Evolutionary conservation across 148 eudicot species (phyloP), one percentile per base, ranked within the genome.

Genomic region (Chenopodium album): DNA sequence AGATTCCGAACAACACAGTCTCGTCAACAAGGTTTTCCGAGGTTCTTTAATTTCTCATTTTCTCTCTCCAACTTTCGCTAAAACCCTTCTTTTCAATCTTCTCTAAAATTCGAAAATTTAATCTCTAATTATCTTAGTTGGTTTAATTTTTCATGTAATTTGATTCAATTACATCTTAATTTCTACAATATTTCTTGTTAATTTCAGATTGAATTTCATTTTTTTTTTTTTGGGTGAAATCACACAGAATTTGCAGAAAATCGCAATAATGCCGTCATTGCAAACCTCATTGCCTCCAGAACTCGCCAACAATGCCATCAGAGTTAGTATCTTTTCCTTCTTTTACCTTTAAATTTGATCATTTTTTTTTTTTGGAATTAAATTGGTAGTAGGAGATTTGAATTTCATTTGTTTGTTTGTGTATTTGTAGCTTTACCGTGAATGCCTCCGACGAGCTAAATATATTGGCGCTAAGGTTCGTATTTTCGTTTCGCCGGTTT

Each of bases 401-500:
- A 2, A 26, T 9, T 12, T 29, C 23, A 31, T 17, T 16, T 19
- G n/a, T 7, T 26, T 29, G 32, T 19, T 41, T 9, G 62, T 78
- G 67, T 44, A 9, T 81, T 11, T 84, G 63, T 76, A 92, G 94
- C 91, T 94, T 48, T 94, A 92, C 76, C 95, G 97, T 17, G 97
- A 94, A 87, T 94, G 98, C 85, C 92, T 91, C 70, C 86, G 97
- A 29, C 87, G 97, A 83, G 97, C 97, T 50, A 92, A 91, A 76
- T 92, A 87, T 73, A 78, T 94, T 34, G 98, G 97, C 65, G 67
- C 64, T 31, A 84, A 88, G 93, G 98, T 50, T 50, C 13, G 54
- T 48, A 1, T 48, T 0, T 48, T 1, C 54, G 13, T 11, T 8
- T 48, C 66, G 87, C 59, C 69, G 23, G 8, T 41, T 1, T 7